Conservation (phyloP, 2,329 filamentous ascomycete genomes). For the Stemphylium vesicarium region DNA sequence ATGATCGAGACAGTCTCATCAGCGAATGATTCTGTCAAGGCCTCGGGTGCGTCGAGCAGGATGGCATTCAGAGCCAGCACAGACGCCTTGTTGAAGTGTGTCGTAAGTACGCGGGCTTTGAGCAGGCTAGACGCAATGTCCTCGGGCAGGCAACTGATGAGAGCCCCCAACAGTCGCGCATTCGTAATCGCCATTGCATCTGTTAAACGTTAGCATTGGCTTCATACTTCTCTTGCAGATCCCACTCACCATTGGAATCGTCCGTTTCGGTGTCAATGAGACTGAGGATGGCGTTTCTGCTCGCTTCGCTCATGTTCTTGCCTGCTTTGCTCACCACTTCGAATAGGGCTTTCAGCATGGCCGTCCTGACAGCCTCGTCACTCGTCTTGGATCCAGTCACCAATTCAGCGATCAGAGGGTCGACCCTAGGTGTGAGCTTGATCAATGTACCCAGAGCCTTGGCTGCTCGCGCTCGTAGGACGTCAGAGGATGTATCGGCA, state of each 20-base stretch:
- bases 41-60: slow-evolving; percentile 76
- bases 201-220: slow-evolving; percentile 21
- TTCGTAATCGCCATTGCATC: slow-evolving; percentile 85
- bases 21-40: slow-evolving; percentile 70
- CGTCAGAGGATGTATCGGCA: slow-evolving; percentile 89
- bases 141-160: slow-evolving; percentile 82
- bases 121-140: slow-evolving; percentile 69
- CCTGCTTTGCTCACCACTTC: slow-evolving; percentile 97
- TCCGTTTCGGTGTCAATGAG: slow-evolving; percentile 87
- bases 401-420: slow-evolving; percentile 89
- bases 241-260: slow-evolving; percentile 67
- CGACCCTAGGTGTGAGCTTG: slow-evolving; percentile 91
- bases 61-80: slow-evolving; percentile 89
- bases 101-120: slow-evolving; percentile 77
- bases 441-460: slow-evolving; percentile 95
- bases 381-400: slow-evolving; percentile 94
- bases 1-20: slow-evolving; percentile 80
- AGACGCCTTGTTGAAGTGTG: slow-evolving; percentile 77
- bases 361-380: slow-evolving; percentile 85
- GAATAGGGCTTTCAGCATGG: slow-evolving; percentile 96
- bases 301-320: slow-evolving; percentile 90
- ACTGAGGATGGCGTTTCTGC: slow-evolving; percentile 81
- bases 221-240: neutral
- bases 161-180: slow-evolving; percentile 84
- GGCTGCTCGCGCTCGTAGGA: slow-evolving; percentile 84